phyloP scores from a whole-genome alignment of 2,329 filamentous ascomycete genomes.

The Ambrosiella xylebori region DNA sequence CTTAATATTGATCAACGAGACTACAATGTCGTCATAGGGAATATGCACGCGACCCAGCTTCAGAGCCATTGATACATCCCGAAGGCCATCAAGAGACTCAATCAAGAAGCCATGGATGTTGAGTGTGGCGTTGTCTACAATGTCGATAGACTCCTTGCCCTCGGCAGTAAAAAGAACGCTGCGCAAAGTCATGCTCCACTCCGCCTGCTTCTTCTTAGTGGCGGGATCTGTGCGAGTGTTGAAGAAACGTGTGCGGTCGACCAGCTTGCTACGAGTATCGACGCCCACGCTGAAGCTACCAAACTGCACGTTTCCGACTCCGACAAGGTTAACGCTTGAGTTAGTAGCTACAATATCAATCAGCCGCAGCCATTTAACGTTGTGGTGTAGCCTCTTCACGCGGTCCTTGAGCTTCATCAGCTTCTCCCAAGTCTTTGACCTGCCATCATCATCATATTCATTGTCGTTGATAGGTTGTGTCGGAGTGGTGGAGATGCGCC shows the following conservation, averaged over 20 bases:
- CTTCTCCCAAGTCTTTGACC: conserved; percentile 64
- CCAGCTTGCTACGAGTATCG: conserved; percentile 79
- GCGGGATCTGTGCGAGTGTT: conserved; percentile 35
- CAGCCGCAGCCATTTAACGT: conserved; percentile 75
- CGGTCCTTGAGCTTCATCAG: conserved; percentile 66
- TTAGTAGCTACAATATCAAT: conserved; percentile 77
- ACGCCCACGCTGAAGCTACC: conserved; percentile 74
- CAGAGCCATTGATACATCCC: conserved; percentile 75
- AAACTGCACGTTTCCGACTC: conserved; percentile 71
- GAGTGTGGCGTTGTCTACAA: conserved; percentile 72
- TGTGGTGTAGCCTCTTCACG: conserved; percentile 71
- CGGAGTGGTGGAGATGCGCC: not conserved
- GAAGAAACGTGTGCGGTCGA: conserved; percentile 78
- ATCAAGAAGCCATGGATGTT: conserved; percentile 87
- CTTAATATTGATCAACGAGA: conserved; percentile 55
- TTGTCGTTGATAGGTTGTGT: conserved; percentile 10
- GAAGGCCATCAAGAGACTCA: conserved; percentile 66
- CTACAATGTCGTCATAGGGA: conserved; percentile 73
- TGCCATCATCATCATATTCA: conserved; percentile 20
- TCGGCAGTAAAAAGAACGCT: conserved; percentile 81
- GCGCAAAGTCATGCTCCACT: conserved; percentile 79
- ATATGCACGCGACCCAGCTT: conserved; percentile 84
- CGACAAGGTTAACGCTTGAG: conserved; percentile 56
- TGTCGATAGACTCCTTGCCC: conserved; percentile 66
- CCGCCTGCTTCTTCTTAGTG: conserved; percentile 53